Evolutionary conservation across 306 rosid species (phyloP), one percentile per base, ranked within the genome.

Genomic region (Trichosanthes cucumerina): DNA sequence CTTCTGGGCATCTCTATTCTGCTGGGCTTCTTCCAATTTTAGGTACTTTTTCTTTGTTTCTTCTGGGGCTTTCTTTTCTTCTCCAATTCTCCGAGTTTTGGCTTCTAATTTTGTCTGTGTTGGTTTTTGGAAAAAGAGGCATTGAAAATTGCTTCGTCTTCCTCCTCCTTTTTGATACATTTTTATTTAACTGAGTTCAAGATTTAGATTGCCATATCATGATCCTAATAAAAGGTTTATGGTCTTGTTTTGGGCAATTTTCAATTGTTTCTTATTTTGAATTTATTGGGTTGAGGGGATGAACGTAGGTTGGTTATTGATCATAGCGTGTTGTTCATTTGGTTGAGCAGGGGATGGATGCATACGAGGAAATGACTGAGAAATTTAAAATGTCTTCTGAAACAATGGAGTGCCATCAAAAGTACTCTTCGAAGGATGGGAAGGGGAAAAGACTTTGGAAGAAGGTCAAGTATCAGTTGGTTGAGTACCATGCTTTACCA

Each of bases 391-490:
- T 23, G 58, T 47, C 77, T 69, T 73, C 81, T 41, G 90, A 71
- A 62, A 77, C 79, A 49, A 79, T 62, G 88, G 90, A 90, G 77
- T 81, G 68, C 34, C 70, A 62, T 34, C 41, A 34, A 19, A 77
- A 18, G 41, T n/a, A 77, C 64, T 80, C 82, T 24, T 77, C 77
- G 28, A 84, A n/a, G 66, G 86, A 85, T 80, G 90, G 91, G 76
- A 92, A 89, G 84, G 91, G 96, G 81, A 88, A 82, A 75, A 85
- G 86, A 81, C 78, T 92, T 9, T 95, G 98, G 98, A 85, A 92
- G 91, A 92, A 89, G 91, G 88, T 95, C 68, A 92, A 88, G 87
- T 95, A 86, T 83, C 99, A 95, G 87, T 91, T 95, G 70, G 93
- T 95, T 49, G 99, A 95, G 82, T 95, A 88, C 87, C 97, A 95